A percentile compares a stretch with the other conserved stretches of the same genome.
phyloP scores from a whole-genome alignment of 495 filamentous ascomycete genomes.

The Xylaria bambusicola region DNA sequence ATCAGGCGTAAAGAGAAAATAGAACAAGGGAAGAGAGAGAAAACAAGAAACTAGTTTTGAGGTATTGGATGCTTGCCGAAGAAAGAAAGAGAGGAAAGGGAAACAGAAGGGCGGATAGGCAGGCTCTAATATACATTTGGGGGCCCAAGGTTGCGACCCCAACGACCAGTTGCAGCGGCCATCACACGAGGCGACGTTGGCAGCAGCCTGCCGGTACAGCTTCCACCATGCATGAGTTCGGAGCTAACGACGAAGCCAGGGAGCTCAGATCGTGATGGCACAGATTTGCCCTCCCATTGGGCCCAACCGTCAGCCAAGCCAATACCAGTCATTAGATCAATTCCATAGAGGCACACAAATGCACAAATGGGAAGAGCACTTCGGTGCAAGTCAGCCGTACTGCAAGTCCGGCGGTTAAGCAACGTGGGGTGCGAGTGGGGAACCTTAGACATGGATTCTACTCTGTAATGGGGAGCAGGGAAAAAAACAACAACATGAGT shows the following conservation, averaged over 20 bases:
- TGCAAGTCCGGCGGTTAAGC: slow-evolving; percentile 50
- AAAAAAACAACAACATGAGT: slow-evolving; percentile 17
- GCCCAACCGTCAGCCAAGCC: background rate
- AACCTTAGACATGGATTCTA: slow-evolving; percentile 14
- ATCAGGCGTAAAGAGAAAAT: slow-evolving; percentile 48
- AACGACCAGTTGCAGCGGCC: slow-evolving; percentile 21
- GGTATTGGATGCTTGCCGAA: slow-evolving; percentile 75
- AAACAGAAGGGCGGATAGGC: slow-evolving; percentile 30
- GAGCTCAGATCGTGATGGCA: slow-evolving; percentile 13
- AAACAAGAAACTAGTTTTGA: slow-evolving; percentile 61
- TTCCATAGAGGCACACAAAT: slow-evolving; percentile 9
- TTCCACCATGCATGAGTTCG: slow-evolving; percentile 1
- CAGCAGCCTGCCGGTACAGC: slow-evolving; percentile 14
- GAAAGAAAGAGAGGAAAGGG: slow-evolving; percentile 56
- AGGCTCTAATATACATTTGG: slow-evolving; percentile 51
- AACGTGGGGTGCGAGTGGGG: slow-evolving; percentile 23
- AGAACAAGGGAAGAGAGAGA: slow-evolving; percentile 52
- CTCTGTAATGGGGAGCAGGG: too few relatives aligned
- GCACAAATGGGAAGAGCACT: slow-evolving; percentile 15
- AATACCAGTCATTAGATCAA: slow-evolving; percentile 11
- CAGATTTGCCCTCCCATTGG: slow-evolving; percentile 9
- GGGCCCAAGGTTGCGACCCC: slow-evolving; percentile 28
- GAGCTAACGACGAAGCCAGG: slow-evolving; percentile 9
- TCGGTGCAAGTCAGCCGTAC: slow-evolving; percentile 30
- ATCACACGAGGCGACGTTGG: slow-evolving; percentile 18